These are phyloP conservation scores for Bruguiera parviflora DNA, from an alignment of 345 rosid genomes.

Conservation along the genomic window DNA sequence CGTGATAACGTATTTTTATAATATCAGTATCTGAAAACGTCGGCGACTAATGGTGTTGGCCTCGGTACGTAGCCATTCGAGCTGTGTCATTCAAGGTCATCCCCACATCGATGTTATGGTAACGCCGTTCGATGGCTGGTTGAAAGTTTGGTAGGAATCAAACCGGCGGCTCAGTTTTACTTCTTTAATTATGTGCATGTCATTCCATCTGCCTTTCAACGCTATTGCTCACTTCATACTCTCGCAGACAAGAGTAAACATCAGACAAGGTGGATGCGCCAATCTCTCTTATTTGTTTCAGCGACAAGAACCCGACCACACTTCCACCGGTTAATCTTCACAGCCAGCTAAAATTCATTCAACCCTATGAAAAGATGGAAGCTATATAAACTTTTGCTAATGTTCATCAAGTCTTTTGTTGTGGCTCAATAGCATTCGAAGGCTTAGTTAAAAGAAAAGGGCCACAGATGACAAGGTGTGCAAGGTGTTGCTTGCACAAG, in stretches of 20 bases:
- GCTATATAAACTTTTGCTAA: neutral
- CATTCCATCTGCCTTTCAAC: neutral
- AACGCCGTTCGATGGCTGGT: neutral
- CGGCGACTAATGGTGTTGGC: too few relatives aligned
- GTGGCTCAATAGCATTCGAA: neutral
- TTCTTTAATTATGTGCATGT: neutral
- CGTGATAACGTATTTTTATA: too few relatives aligned
- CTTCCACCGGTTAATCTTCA: neutral
- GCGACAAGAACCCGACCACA: neutral
- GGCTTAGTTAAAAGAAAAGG: neutral
- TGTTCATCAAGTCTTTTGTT: neutral
- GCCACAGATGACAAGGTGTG: conserved; percentile 34
- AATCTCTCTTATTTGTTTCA: neutral
- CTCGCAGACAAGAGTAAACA: neutral
- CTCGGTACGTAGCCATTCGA: too few relatives aligned
- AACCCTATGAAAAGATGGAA: neutral
- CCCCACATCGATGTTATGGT: too few relatives aligned
- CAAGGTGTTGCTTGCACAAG: conserved; percentile 37
- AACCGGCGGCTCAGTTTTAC: neutral
- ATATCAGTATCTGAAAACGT: too few relatives aligned
- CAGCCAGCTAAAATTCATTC: neutral
- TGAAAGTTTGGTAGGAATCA: neutral
- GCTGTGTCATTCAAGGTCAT: too few relatives aligned
- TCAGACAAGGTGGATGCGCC: too few relatives aligned
- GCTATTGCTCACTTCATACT: neutral